A percentile compares a stretch with the other conserved stretches of the same genome.
Evolutionary conservation across 768 basidiomycete genomes (phyloP).

Genomic region (Rhodotorula sphaerocarpa): DNA sequence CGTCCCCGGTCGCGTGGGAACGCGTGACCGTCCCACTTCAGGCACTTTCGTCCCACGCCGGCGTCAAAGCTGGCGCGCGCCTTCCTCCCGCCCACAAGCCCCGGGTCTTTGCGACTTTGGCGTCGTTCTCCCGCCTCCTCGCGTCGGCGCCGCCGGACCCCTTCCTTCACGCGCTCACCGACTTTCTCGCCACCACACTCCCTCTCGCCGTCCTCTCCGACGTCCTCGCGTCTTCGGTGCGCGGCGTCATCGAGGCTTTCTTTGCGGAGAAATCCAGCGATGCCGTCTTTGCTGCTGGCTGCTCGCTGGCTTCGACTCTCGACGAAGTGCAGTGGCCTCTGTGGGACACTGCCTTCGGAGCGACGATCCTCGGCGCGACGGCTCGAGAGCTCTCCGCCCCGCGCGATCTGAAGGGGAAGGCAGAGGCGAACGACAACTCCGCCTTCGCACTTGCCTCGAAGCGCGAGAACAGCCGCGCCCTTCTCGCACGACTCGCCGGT

Average conservation of each 20-base stretch:
- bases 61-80: constrained; percentile 15
- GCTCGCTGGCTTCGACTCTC: constrained; percentile 19
- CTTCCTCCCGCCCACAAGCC: constrained; percentile 20
- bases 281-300: constrained; percentile 36
- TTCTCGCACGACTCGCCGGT: constrained; percentile 42
- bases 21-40: constrained; percentile 13
- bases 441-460: constrained; percentile 39
- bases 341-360: constrained; percentile 13
- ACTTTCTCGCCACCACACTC: constrained; percentile 17
- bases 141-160: background rate
- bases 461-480: constrained; percentile 41
- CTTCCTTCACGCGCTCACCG: constrained; percentile 17
- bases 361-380: constrained; percentile 20
- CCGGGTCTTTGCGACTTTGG: constrained; percentile 22
- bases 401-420: constrained; percentile 10
- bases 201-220: constrained; percentile 38
- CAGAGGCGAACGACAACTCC: background rate
- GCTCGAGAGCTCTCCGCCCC: constrained; percentile 30
- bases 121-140: constrained; percentile 16
- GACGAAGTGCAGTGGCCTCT: constrained; percentile 16
- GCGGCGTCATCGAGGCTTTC: constrained; percentile 42
- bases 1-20: constrained; percentile 13
- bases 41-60: constrained; percentile 11
- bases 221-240: constrained; percentile 40
- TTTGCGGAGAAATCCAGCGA: constrained; percentile 41